A percentile compares a stretch with the other conserved stretches of the same genome.
These are phyloP conservation scores for Suillus brevipes DNA, from an alignment of 768 basidiomycete species.

Conservation along the genomic window DNA sequence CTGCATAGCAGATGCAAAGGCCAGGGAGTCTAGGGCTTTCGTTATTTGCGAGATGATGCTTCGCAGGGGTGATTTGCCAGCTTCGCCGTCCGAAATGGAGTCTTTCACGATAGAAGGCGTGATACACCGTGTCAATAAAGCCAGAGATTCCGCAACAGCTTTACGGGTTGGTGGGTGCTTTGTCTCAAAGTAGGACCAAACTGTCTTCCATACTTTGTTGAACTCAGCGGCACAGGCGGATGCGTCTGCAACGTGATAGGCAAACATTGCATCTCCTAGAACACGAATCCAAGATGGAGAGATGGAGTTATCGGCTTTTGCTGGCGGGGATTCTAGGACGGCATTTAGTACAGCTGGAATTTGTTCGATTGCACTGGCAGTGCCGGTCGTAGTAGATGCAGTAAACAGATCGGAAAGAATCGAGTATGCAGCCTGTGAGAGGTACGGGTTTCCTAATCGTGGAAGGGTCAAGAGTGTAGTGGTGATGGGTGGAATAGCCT, in stretches of 20 bases:
- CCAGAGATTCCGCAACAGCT: conserved; percentile 63
- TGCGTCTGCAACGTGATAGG: conserved; percentile 53
- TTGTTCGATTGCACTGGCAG: conserved; percentile 50
- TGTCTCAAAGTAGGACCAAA: conserved; percentile 81
- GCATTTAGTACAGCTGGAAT: conserved; percentile 63
- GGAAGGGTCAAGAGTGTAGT: conserved; percentile 77
- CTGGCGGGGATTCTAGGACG: conserved; percentile 67
- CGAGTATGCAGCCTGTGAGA: conserved; percentile 86
- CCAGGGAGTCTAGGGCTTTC: conserved; percentile 70
- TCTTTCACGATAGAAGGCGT: conserved; percentile 56
- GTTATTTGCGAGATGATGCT: conserved; percentile 63
- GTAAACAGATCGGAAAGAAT: conserved; percentile 81
- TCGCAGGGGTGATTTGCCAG: conserved; percentile 55
- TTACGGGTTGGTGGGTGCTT: conserved; percentile 59
- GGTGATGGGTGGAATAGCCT: conserved; percentile 75
- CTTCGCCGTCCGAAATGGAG: conserved; percentile 47
- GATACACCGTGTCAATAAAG: conserved; percentile 68
- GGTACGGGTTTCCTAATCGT: conserved; percentile 83
- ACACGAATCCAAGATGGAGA: conserved; percentile 79
- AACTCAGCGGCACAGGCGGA: conserved; percentile 56
- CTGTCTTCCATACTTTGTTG: conserved; percentile 65
- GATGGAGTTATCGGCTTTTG: conserved; percentile 65
- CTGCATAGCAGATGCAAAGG: conserved; percentile 73
- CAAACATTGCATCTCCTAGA: conserved; percentile 70
- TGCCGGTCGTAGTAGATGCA: conserved; percentile 49